A percentile compares a stretch with the other conserved stretches of the same genome.
These are phyloP conservation scores for Purshia tridentata DNA, from an alignment of 306 rosid species.

Conservation along the genomic window DNA sequence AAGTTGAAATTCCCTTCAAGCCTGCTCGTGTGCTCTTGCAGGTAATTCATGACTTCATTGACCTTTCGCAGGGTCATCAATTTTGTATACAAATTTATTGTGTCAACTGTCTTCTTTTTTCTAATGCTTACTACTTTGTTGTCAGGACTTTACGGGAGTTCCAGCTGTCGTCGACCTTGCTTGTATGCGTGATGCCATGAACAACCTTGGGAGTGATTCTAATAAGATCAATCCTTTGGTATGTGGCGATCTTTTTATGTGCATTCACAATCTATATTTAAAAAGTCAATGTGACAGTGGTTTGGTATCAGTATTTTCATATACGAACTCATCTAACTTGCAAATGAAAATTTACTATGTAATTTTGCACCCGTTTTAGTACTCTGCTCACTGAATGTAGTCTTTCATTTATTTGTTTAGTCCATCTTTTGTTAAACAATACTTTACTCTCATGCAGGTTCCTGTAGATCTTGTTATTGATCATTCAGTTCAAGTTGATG, in stretches of 20 bases:
- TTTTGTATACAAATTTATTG: constrained; percentile 2
- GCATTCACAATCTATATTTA: background rate
- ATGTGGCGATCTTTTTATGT: constrained; percentile 17
- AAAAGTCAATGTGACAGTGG: background rate
- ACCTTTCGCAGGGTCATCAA: constrained; percentile 1
- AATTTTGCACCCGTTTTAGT: background rate
- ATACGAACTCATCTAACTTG: constrained; percentile 4
- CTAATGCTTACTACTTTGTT: constrained; percentile 15
- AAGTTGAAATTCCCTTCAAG: constrained; percentile 91
- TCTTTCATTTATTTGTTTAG: constrained; percentile 24
- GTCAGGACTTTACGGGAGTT: constrained; percentile 93
- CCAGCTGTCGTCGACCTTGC: constrained; percentile 95
- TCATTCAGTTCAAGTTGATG: constrained; percentile 96
- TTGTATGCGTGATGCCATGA: constrained; percentile 97
- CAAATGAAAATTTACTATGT: background rate
- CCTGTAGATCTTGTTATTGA: constrained; percentile 95
- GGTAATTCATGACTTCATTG: constrained; percentile 42
- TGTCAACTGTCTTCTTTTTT: constrained; percentile 1
- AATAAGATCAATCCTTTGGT: constrained; percentile 93
- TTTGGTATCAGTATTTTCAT: background rate
- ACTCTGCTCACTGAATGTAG: background rate
- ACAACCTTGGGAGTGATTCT: constrained; percentile 87
- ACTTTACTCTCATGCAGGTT: constrained; percentile 45
- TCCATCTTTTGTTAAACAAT: background rate
- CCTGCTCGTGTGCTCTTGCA: constrained; percentile 94